Conservation (phyloP, 1,139 yeast genomes). For the Candida anutae region DNA sequence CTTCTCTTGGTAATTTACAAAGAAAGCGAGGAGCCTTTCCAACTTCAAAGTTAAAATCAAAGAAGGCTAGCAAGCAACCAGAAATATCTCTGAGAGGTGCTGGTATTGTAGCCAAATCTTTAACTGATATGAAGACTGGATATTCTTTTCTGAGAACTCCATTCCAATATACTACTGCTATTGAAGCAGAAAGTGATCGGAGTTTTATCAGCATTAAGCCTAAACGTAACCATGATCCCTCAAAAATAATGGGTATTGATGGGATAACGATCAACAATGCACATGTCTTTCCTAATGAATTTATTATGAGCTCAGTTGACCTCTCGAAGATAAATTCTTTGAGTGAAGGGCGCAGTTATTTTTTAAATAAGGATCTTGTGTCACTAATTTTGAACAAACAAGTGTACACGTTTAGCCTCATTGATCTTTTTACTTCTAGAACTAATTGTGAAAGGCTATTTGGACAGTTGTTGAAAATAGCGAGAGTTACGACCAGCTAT, state of each 20-base stretch:
- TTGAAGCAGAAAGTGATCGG: constrained; percentile 30
- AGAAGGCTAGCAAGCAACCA: too few relatives aligned
- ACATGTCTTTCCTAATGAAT: constrained; percentile 7
- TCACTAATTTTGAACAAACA: constrained; percentile 13
- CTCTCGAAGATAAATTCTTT: constrained; percentile 14
- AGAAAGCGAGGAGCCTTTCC: too few relatives aligned
- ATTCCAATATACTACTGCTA: constrained; percentile 20
- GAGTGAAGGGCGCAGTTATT: constrained; percentile 16
- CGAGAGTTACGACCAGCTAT: constrained; percentile 3
- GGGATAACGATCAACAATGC: not conserved
- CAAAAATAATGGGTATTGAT: not conserved
- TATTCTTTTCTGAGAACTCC: constrained; percentile 25
- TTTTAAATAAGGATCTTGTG: constrained; percentile 13
- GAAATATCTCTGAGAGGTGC: too few relatives aligned
- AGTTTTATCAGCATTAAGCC: constrained; percentile 7
- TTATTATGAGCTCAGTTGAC: constrained; percentile 13
- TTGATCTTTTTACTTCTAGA: constrained; percentile 16
- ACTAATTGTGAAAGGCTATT: constrained; percentile 11
- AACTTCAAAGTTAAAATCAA: too few relatives aligned
- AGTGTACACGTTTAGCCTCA: constrained; percentile 18
- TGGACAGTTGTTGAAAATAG: constrained; percentile 3
- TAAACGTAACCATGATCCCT: too few relatives aligned
- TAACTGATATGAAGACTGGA: too few relatives aligned
- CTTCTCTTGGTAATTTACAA: too few relatives aligned
- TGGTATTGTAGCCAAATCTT: too few relatives aligned